Evolutionary conservation across 75 land plant species (phyloP).

Genomic region (Picea glauca): DNA sequence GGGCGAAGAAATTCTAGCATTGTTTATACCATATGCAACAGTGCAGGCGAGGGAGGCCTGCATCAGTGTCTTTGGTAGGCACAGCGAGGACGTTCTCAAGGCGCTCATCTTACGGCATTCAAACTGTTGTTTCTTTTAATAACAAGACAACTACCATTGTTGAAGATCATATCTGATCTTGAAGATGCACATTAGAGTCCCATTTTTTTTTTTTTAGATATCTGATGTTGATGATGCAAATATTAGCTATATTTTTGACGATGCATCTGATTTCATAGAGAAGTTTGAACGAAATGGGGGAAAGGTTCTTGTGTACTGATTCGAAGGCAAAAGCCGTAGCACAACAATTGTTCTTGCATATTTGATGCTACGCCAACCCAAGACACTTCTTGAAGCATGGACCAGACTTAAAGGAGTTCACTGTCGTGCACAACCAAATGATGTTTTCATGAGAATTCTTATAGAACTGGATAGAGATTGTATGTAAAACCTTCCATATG

Average conservation of each 20-base stretch:
- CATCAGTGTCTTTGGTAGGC: no score
- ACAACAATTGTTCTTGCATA: slow-evolving; percentile 35
- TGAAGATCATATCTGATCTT: no score
- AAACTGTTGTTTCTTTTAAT: no score
- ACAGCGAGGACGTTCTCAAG: no score
- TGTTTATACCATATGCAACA: no score
- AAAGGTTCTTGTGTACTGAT: slow-evolving; percentile 33
- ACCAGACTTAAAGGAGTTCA: slow-evolving; percentile 22
- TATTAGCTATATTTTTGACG: slow-evolving; percentile 26
- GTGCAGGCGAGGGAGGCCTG: no score
- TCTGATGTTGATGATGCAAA: slow-evolving; percentile 29
- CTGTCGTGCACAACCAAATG: slow-evolving; percentile 37
- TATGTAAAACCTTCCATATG: slow-evolving; percentile 27
- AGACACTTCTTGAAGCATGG: slow-evolving; percentile 36
- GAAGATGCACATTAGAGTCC: no score
- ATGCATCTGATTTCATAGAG: slow-evolving; percentile 24
- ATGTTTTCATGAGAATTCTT: slow-evolving; percentile 33
- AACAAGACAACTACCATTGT: no score
- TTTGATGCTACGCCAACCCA: slow-evolving; percentile 10
- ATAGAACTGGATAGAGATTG: slow-evolving; percentile 26
- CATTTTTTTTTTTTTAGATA: no score
- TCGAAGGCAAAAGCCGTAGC: slow-evolving; percentile 37
- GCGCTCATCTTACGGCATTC: no score
- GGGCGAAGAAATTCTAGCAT: no score
- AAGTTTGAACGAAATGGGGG: slow-evolving; percentile 16